phyloP scores from a whole-genome alignment of 345 rosid species.

The Arabidopsis thaliana region TAIR10.1 NC_003075.7:15798501-15799000 shows the following conservation, averaged over 20 bases:
- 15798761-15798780: too few species aligned
- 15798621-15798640: background rate
- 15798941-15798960: conserved; percentile 37
- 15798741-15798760: too few species aligned
- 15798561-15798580: conserved; percentile 20
- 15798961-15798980: conserved; percentile 39
- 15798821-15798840: background rate
- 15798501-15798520: background rate
- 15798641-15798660: background rate
- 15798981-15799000: conserved; percentile 10
- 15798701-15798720: too few species aligned
- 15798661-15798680: too few species aligned
- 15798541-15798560: background rate
- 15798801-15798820: too few species aligned
- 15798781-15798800: too few species aligned
- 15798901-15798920: conserved; percentile 25
- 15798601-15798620: background rate
- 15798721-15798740: too few species aligned
- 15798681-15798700: too few species aligned
- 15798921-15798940: conserved; percentile 43
- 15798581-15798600: conserved; percentile 1
- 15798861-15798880: background rate
- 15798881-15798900: background rate
- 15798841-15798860: conserved; percentile 7
- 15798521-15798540: background rate